Evolutionary conservation across 2,329 filamentous ascomycete species (phyloP), one percentile per base, ranked within the genome.

Genomic region (Fusarium camptoceras): DNA sequence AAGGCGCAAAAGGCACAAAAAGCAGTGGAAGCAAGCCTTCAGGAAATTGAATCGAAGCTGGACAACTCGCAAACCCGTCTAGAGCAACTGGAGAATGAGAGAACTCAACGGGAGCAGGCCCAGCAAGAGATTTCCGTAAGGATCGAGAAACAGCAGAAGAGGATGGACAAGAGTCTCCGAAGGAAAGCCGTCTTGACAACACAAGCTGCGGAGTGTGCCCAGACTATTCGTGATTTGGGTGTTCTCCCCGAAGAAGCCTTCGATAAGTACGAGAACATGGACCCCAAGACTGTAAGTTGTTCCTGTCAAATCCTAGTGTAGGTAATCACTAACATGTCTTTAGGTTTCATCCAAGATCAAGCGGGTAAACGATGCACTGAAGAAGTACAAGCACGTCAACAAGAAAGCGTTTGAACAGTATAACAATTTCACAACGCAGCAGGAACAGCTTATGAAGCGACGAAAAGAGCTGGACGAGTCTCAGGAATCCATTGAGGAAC

Each of bases 361-460:
- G 82, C 97, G 94, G 76, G 94, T 95, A 76, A 97, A 97, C 69
- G 93, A 97, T 74, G 90, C 92, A 0, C 85, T 98, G 57, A 98
- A 98, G 83, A 97, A 98, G 79, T 98, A 96, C 83, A 94, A 94
- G 58, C 94, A 98, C 76, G 94, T 99, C 82, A 99, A 99, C 87
- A 99, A 98, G 83, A 98, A 99, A 83, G 96, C 96, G 0, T 97
- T 98, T 78, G 97, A 99, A 81, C 96, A 99, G 80, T 99, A 98
- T 84, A 97, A 95, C 83, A 97, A 91, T 82, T 99, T 98, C 79
- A 98, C 95, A 10, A 92, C 91, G 53, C 94, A 98, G 81, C 92
- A 97, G 60, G 94, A 97, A 67, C 91, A 92, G 24, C 86, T 99
- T 20, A 92, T 92, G 51, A 92, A 92, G 76, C 92, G 96, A 72